These are phyloP conservation scores for Dendrobium catenatum DNA, from an alignment of 106 monocot species.

Conservation along the genomic window DNA sequence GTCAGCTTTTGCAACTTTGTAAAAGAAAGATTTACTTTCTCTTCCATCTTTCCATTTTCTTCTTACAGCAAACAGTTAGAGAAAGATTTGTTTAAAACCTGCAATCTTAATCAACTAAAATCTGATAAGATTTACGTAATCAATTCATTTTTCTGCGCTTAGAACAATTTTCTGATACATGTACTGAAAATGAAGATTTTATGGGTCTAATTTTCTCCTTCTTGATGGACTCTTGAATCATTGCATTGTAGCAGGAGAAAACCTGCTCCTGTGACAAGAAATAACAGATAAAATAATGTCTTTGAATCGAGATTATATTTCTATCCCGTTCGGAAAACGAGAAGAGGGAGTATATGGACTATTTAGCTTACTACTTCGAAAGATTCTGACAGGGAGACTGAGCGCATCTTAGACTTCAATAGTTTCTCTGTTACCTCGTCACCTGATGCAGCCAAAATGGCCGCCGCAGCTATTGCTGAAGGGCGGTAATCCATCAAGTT, in stretches of 20 bases:
- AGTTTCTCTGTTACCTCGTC: slow-evolving; percentile 30
- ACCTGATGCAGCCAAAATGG: slow-evolving; percentile 48
- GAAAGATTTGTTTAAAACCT: not conserved
- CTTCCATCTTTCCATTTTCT: not conserved
- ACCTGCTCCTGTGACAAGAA: slow-evolving; percentile 42
- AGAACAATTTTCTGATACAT: not conserved
- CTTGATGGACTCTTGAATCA: slow-evolving; percentile 43
- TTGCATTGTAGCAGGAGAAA: slow-evolving; percentile 60
- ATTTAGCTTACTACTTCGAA: slow-evolving; percentile 43
- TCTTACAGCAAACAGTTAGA: not conserved
- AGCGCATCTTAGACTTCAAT: slow-evolving; percentile 37
- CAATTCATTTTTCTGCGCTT: not conserved
- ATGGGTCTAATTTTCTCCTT: slow-evolving; percentile 23
- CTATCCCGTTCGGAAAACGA: not conserved
- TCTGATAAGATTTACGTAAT: not conserved
- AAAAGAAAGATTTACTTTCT: not conserved
- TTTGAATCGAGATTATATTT: not conserved
- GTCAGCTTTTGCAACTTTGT: not conserved
- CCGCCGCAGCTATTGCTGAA: slow-evolving; percentile 52
- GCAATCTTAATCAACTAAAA: not conserved
- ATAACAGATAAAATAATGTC: too few relatives aligned
- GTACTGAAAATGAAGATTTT: slow-evolving; percentile 18
- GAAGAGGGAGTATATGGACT: not conserved
- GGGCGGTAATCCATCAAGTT: slow-evolving; percentile 48
- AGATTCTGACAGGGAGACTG: slow-evolving; percentile 17